Base-by-base conservation (phyloP, 2,329 filamentous ascomycete genomes). In the Cladophialophora carrionii region DNA sequence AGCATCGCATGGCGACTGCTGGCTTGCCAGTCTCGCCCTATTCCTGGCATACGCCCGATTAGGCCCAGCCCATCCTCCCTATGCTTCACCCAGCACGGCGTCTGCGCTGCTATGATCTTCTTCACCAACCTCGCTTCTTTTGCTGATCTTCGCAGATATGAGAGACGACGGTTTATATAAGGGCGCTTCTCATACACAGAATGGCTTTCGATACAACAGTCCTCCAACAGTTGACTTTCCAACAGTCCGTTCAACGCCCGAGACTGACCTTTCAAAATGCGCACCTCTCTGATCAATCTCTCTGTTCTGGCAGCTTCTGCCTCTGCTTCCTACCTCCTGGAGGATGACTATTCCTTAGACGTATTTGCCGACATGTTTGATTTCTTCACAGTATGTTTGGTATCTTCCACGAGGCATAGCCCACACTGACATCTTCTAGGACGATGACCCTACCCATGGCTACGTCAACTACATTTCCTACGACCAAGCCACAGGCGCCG, bases 401-500 rank as follows among this genome's bases (percentile, higher is more conserved):
- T 14, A 24, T 34, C 56, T 7, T 41, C 32, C 26, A 20, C n/a
- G 2, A 22, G 32, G 26, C 26, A 29, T 9, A 9, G 12, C 20
- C 51, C 10, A 32, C 3, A 37, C 56, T 62, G 48, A 51, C 26
- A 41, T 52, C 32, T 20, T 37, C 41, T 31, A 81, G 79, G 76
- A 63, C 14, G 34, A 72, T 12, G 91, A 96, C 73, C 91, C 91
- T 0, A 96, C 91, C 2, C 72, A 88, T 68, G 91, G 91, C 41
- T 91, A 87, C 72, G 91, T 95, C 72, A 78, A 86, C 66, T 96
- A 93, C 72, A 82, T 87, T 60, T 79, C 84, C 69, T 80, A 83
- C 59, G 62, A 75, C 17, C 83, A 82, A 1, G 90, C 90, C 63
- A 82, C 83, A 66, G 73, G 75, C 26, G 74, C 78, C 41, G 83